These are phyloP conservation scores for Solanum sparsipilum DNA, from an alignment of 257 asterid species.

Conservation along the genomic window DNA sequence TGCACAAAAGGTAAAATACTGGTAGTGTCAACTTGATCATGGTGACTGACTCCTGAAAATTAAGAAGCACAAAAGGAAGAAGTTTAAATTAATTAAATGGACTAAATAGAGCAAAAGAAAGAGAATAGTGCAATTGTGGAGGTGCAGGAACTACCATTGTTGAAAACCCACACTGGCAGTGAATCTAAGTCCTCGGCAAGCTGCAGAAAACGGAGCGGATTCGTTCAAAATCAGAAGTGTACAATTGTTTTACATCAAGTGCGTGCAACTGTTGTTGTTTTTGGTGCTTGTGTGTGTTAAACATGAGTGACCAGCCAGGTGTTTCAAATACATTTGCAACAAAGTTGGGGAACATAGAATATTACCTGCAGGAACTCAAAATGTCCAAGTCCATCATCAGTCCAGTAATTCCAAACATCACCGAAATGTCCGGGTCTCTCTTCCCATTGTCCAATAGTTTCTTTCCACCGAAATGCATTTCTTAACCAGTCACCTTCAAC, in stretches of 20 bases:
- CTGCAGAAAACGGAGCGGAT: conserved; percentile 27
- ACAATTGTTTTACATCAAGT: background rate
- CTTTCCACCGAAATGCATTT: conserved; percentile 97
- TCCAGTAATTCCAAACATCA: conserved; percentile 96
- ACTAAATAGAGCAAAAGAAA: background rate
- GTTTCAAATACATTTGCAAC: background rate
- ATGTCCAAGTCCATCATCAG: conserved; percentile 92
- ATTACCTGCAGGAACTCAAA: conserved; percentile 81
- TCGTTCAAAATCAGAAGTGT: background rate
- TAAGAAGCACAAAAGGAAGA: background rate
- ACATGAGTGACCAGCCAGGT: background rate
- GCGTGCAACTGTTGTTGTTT: too few relatives aligned
- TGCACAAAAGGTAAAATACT: conserved; percentile 56
- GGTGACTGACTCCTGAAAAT: conserved; percentile 82
- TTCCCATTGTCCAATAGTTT: conserved; percentile 93
- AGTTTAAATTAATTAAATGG: background rate
- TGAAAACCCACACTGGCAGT: conserved; percentile 88
- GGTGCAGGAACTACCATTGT: conserved; percentile 54
- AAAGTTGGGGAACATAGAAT: background rate
- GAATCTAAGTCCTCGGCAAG: conserved; percentile 96
- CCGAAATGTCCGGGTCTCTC: conserved; percentile 97
- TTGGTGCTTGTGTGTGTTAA: background rate
- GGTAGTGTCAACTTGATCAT: conserved; percentile 74
- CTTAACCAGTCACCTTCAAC: conserved; percentile 91
- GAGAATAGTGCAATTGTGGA: background rate